Base-by-base conservation (phyloP, 208 protist species). In the Hexamita inflata region DNA sequence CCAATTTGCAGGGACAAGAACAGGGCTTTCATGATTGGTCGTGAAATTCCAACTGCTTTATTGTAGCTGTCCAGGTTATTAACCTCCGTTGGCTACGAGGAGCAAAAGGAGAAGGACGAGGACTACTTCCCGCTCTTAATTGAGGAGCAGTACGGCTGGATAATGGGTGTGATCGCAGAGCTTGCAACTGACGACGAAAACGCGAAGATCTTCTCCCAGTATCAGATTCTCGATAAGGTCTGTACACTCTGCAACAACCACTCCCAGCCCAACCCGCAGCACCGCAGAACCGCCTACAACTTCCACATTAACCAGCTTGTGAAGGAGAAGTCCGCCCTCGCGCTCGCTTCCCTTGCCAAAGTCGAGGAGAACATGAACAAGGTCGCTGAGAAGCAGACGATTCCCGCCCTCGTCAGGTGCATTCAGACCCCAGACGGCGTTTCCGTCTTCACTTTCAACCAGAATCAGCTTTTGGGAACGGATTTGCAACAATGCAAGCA, bases 131-230 rank as follows among this genome's bases (percentile, higher is more conserved):
- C n/a, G 35, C 38, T 9, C 9, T 34, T 70, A 19, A 45, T 38
- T 32, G 4, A 45, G 42, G 64, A 70, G 42, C 9, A 4, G 9
- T 15, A 45, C 30, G 64, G 64, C 15, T 70, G 64, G 64, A 28
- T 70, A 32, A 49, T 45, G n/a, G 64, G 64, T 30, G 28, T 70
- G n/a, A 34, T 70, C 7, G 64, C 64, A n/a, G 64, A 70, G 38
- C 35, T 70, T 13, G 26, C 30, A 9, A 15, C 4, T 28, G 64
- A 70, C 35, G 32, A 45, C 11, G 64, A 70, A 38, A 70, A 70
- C n/a, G 64, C 64, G 35, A 40, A 49, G 32, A 45, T 70, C 7
- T 49, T 70, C 4, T 45, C 64, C 11, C 19, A 70, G 35, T 70
- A 70, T 70, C 19, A 38, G n/a, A 15, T 70, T 15, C 28, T 70